phyloP scores from a whole-genome alignment of 1,284 basidiomycete genomes.

The Sanguinoderma infundibulare region DNA sequence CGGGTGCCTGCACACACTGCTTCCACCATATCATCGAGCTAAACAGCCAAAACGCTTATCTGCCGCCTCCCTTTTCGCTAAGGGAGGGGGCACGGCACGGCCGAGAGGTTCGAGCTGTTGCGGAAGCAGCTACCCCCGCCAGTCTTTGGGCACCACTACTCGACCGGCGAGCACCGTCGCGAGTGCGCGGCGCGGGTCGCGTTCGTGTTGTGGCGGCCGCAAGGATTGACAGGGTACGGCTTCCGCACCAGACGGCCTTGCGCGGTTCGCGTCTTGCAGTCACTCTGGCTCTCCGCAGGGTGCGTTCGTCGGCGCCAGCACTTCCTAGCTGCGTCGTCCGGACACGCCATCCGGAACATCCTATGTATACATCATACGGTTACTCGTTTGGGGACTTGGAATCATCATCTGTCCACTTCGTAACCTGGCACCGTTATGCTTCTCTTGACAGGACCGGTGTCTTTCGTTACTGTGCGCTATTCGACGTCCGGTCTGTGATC shows the following conservation, averaged over 20 bases:
- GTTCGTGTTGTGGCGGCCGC: slow-evolving; percentile 28
- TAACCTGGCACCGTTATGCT: too few species aligned
- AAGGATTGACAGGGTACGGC: slow-evolving; percentile 26
- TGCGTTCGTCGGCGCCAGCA: background rate
- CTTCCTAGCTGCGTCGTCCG: background rate
- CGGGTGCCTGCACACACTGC: background rate
- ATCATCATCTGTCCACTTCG: too few species aligned
- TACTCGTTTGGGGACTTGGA: too few species aligned
- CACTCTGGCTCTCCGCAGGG: background rate
- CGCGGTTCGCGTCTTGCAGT: too few species aligned
- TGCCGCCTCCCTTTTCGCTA: background rate
- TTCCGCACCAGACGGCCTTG: slow-evolving; percentile 8
- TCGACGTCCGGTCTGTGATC: too few species aligned
- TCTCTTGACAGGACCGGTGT: too few species aligned
- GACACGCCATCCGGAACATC: background rate
- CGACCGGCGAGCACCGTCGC: slow-evolving; percentile 15
- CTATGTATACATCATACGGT: background rate
- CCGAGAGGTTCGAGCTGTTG: slow-evolving; percentile 8
- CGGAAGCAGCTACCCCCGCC: slow-evolving; percentile 13
- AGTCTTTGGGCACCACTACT: slow-evolving; percentile 20
- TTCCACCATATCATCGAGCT: background rate
- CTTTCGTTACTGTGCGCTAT: too few species aligned
- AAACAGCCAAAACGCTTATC: background rate
- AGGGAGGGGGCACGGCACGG: background rate
- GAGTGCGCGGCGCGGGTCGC: slow-evolving; percentile 16